A percentile compares a stretch with the other conserved stretches of the same genome.
Evolutionary conservation across 176 grass and related monocot genomes (phyloP).

Genomic region (maize (Zea mays)): DNA sequence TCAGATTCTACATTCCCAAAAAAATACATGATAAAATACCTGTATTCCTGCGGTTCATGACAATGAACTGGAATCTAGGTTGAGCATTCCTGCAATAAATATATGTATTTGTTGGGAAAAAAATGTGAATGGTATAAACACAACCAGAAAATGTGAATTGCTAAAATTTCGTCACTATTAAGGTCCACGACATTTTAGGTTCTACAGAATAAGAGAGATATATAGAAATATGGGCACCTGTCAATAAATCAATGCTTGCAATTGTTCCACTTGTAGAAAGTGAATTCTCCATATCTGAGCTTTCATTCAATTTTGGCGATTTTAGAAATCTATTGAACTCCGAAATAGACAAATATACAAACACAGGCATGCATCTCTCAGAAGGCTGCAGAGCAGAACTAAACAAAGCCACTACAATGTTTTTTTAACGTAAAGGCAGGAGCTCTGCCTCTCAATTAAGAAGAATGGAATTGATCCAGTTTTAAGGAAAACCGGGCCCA

Average conservation of each 20-base stretch:
- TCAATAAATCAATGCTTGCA: not conserved
- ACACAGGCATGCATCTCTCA: not conserved
- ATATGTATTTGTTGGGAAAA: slow-evolving; percentile 1
- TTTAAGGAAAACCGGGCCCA: too few relatives aligned
- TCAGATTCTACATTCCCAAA: not conserved
- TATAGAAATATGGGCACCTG: slow-evolving; percentile 7
- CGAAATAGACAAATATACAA: not conserved
- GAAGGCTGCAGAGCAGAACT: not conserved
- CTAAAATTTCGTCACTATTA: not conserved
- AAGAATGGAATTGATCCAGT: too few relatives aligned
- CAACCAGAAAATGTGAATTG: not conserved
- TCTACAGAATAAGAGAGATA: not conserved
- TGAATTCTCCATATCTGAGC: not conserved
- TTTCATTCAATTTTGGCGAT: not conserved
- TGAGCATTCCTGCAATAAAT: slow-evolving; percentile 53
- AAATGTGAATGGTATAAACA: not conserved
- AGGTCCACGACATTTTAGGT: not conserved
- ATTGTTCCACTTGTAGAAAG: not conserved
- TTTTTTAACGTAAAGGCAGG: too few relatives aligned
- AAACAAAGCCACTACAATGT: not conserved
- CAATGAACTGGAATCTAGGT: slow-evolving; percentile 66
- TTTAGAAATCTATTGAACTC: not conserved
- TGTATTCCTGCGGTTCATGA: slow-evolving; percentile 74
- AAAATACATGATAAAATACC: slow-evolving; percentile 19
- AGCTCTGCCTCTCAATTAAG: too few relatives aligned